phyloP scores from a whole-genome alignment of 441 rosid species.

The Biscutella auriculata region DNA sequence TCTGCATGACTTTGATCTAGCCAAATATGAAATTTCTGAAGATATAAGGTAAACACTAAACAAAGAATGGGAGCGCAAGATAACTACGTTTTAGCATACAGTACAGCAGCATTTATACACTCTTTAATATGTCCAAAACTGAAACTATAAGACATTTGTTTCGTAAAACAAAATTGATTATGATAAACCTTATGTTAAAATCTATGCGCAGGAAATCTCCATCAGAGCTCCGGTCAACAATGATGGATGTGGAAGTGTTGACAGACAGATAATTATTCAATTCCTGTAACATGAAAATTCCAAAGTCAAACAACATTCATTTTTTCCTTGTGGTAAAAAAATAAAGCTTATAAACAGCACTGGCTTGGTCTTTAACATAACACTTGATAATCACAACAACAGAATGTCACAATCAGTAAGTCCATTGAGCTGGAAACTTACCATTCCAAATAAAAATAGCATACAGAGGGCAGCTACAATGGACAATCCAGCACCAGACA shows the following conservation, averaged over 20 bases:
- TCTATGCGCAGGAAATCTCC: conserved; percentile 85
- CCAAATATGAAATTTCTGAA: not conserved
- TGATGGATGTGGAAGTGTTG: conserved; percentile 66
- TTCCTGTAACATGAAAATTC: conserved; percentile 45
- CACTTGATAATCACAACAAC: not conserved
- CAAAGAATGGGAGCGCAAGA: not conserved
- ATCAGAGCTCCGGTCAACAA: conserved; percentile 85
- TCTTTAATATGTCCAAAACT: not conserved
- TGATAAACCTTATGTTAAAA: conserved; percentile 72
- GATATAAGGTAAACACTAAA: not conserved
- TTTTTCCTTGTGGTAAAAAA: too few species aligned
- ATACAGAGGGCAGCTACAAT: conserved; percentile 77
- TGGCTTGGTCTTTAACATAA: not conserved
- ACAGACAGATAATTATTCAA: conserved; percentile 67
- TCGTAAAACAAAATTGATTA: not conserved
- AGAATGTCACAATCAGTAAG: not conserved
- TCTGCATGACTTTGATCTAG: not conserved
- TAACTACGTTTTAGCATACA: not conserved
- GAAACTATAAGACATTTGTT: not conserved
- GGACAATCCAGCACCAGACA: conserved; percentile 94
- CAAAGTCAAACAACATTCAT: not conserved
- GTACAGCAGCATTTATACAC: not conserved
- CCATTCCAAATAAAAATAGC: conserved; percentile 98
- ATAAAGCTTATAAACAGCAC: not conserved
- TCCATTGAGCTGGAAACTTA: conserved; percentile 19